Percentiles rank a stretch among this genome's conserved stretches.
Conservation (phyloP, 257 asterid species). For the Solanum commersonii region DNA sequence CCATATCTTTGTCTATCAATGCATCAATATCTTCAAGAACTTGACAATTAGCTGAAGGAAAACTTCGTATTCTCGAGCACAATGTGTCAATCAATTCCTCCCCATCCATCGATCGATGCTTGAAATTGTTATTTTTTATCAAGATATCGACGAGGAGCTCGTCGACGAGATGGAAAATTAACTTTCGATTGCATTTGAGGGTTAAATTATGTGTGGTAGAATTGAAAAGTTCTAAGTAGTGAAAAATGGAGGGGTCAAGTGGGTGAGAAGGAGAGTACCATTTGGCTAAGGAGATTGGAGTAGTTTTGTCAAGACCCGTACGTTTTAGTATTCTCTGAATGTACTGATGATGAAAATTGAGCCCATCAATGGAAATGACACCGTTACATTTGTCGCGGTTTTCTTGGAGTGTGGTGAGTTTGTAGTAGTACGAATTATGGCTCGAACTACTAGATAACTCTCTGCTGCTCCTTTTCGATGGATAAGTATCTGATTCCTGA, state of each 20-base stretch:
- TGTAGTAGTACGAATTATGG: slow-evolving; percentile 37
- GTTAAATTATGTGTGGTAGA: slow-evolving; percentile 1
- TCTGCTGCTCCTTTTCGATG: slow-evolving; percentile 47
- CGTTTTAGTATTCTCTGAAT: slow-evolving; percentile 55
- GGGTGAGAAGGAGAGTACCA: slow-evolving; percentile 57
- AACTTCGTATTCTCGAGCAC: slow-evolving; percentile 30
- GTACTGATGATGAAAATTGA: slow-evolving; percentile 28
- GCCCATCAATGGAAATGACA: slow-evolving; percentile 9
- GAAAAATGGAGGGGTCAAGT: slow-evolving; percentile 72
- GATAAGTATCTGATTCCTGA: slow-evolving; percentile 47
- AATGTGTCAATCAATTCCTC: slow-evolving; percentile 19
- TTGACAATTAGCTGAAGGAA: slow-evolving; percentile 47
- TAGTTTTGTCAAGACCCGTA: slow-evolving; percentile 27
- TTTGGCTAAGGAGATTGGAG: slow-evolving; percentile 34
- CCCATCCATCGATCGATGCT: neutral
- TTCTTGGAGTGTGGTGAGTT: slow-evolving; percentile 17
- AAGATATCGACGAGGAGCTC: slow-evolving; percentile 44
- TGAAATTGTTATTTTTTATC: neutral
- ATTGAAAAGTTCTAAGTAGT: slow-evolving; percentile 57
- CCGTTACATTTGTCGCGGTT: slow-evolving; percentile 18
- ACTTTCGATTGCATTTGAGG: slow-evolving; percentile 49
- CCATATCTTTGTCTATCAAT: slow-evolving; percentile 37
- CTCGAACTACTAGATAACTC: slow-evolving; percentile 52
- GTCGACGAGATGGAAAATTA: slow-evolving; percentile 61
- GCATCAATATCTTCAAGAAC: slow-evolving; percentile 69